phyloP scores from a whole-genome alignment of 345 rosid species.

The Chamaenerion angustifolium region DNA sequence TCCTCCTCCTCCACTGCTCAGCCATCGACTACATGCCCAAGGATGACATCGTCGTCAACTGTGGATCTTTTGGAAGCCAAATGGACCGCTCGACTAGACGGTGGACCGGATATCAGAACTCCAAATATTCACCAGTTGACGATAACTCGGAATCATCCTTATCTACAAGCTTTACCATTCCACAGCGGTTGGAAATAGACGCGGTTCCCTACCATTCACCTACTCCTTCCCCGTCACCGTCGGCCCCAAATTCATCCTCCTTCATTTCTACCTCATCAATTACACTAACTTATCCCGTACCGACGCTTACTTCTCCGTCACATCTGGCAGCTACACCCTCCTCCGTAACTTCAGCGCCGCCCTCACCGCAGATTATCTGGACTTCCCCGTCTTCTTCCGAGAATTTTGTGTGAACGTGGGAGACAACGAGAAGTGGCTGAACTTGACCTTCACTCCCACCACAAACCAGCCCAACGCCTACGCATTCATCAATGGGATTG shows the following conservation, averaged over 20 bases:
- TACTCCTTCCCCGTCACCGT: constrained; percentile 18
- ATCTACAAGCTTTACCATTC: not conserved
- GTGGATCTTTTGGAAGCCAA: not conserved
- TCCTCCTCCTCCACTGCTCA: constrained; percentile 1
- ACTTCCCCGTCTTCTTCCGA: not conserved
- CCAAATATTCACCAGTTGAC: not conserved
- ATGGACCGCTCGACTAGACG: constrained; percentile 10
- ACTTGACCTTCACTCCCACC: constrained; percentile 22
- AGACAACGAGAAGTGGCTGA: constrained; percentile 6
- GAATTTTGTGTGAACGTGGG: constrained; percentile 4
- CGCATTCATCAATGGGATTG: constrained; percentile 26
- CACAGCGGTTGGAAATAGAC: not conserved
- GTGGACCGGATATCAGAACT: no score
- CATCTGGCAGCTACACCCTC: constrained; percentile 10
- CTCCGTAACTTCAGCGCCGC: constrained; percentile 17
- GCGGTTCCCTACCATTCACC: constrained; percentile 10
- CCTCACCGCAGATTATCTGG: constrained; percentile 4
- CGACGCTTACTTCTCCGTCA: constrained; percentile 16
- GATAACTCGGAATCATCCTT: constrained; percentile 6
- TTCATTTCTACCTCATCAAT: constrained; percentile 12
- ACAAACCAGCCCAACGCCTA: constrained; percentile 4
- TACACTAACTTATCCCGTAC: not conserved
- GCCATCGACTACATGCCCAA: not conserved
- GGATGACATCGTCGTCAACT: constrained; percentile 4
- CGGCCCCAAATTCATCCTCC: constrained; percentile 25